These are phyloP conservation scores for Cantharellus anzutake DNA, from an alignment of 768 basidiomycete species.

Conservation along the genomic window DNA sequence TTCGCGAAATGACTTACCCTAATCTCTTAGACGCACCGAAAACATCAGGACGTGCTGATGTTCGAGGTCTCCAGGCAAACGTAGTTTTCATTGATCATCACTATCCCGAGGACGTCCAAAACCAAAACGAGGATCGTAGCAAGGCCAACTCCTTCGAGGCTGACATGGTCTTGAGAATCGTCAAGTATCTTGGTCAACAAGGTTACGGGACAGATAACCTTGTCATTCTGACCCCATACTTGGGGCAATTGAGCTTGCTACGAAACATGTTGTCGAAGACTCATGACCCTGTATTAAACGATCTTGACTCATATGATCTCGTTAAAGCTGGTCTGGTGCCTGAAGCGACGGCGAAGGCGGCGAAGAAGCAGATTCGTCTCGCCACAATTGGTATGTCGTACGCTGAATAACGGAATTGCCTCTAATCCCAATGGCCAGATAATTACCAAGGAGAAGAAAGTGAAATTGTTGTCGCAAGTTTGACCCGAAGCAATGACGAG, in stretches of 20 bases:
- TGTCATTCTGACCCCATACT: constrained; percentile 49
- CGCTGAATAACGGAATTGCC: neutral
- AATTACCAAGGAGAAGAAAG: constrained; percentile 67
- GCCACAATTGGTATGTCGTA: constrained; percentile 39
- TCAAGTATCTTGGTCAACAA: constrained; percentile 46
- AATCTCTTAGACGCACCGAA: constrained; percentile 35
- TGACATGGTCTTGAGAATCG: constrained; percentile 43
- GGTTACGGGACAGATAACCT: constrained; percentile 42
- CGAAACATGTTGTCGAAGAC: constrained; percentile 24
- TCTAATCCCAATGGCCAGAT: constrained; percentile 21
- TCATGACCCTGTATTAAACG: constrained; percentile 42
- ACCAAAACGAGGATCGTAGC: constrained; percentile 20
- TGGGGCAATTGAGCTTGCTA: constrained; percentile 42
- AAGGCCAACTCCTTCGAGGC: constrained; percentile 42
- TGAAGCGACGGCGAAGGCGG: constrained; percentile 19
- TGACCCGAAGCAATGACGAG: constrained; percentile 38
- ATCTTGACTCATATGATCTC: constrained; percentile 41
- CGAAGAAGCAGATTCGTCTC: constrained; percentile 31
- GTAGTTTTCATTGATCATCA: constrained; percentile 42
- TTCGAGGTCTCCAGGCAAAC: constrained; percentile 37
- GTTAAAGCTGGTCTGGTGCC: constrained; percentile 35
- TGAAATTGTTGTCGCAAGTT: constrained; percentile 40
- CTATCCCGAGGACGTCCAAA: constrained; percentile 27
- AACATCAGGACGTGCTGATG: constrained; percentile 30
- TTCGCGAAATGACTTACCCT: constrained; percentile 45